Evolutionary conservation across 106 monocot genomes (phyloP).

Genomic region (Acorus gramineus): DNA sequence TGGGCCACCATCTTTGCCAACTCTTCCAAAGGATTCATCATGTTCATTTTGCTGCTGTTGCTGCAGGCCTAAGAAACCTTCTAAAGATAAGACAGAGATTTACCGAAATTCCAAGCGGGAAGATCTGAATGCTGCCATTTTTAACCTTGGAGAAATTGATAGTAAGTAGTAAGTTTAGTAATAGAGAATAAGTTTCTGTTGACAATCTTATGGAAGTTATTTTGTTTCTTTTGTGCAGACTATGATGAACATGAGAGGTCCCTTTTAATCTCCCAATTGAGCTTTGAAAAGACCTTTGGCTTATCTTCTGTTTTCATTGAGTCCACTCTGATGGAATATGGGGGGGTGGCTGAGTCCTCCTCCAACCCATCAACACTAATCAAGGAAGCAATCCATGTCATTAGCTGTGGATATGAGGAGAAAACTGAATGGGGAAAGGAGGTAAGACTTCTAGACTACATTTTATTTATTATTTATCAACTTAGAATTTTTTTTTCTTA

Average conservation of each 20-base stretch:
- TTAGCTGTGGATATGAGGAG: conserved; percentile 95
- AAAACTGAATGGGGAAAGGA: conserved; percentile 98
- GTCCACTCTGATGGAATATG: conserved; percentile 90
- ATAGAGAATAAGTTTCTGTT: not conserved
- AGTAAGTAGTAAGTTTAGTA: conserved; percentile 36
- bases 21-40: conserved; percentile 50
- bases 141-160: conserved; percentile 82
- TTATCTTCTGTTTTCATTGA: conserved; percentile 83
- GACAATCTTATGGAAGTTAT: not conserved
- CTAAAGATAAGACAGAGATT: conserved; percentile 41
- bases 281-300: conserved; percentile 93
- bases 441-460: no score
- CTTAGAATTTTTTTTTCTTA: not conserved
- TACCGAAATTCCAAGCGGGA: conserved; percentile 51
- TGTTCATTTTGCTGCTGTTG: conserved; percentile 66
- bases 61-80: conserved; percentile 43
- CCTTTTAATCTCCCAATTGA: conserved; percentile 78
- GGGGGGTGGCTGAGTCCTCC: conserved; percentile 64
- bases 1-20: conserved; percentile 71
- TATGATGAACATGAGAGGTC: conserved; percentile 91
- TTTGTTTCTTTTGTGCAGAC: conserved; percentile 27
- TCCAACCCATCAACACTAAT: conserved; percentile 63
- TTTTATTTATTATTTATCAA: no score
- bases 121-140: conserved; percentile 87
- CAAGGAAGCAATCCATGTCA: conserved; percentile 94